Evolutionary conservation across 768 basidiomycete species (phyloP), one percentile per base, ranked within the genome.

Genomic region (Trametes gibbosa): DNA sequence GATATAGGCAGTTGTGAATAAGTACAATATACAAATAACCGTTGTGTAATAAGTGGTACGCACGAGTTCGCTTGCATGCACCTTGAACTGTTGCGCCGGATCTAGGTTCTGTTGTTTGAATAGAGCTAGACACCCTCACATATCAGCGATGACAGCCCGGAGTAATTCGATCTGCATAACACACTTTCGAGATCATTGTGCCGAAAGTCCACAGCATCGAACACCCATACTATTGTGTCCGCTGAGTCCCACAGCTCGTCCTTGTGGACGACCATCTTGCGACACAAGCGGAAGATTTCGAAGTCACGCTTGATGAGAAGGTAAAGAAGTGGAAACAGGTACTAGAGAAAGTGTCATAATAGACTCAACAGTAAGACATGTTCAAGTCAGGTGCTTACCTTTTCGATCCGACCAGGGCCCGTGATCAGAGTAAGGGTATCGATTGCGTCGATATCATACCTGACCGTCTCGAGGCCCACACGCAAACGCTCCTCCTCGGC

Each of bases 241-340:
- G 48, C 54, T 5, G 67, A 50, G 21, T 71, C 72, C 56, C 41
- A 61, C 2, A 74, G 50, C 32, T 74, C 71, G 49, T 69, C 65
- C 8, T 64, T 61, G n/a, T 74, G 63, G 0, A 75, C 40, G 2
- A 73, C 53, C 2, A 63, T 63, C 12, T 40, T 70, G 23, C 63
- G 61, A 6, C 68, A 68, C 5, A 73, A 53, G 21, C 67, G 65
- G 35, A 77, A 63, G 24, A 74, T 70, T 40, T 72, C 65, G 27
- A 74, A 63, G 63, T 77, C 73, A 29, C 72, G 68, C 42, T 69
- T 64, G 23, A 75, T 59, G 0, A 76, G 63, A 0, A 78, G 67
- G 52, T 72, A 73, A 1, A 77, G 53, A n/a, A 77, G 61, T 0
- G 75, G 74, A 3, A 75, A 65, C 9, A 76, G 42, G 52, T 70